Evolutionary conservation across 148 eudicot genomes (phyloP).

Genomic region (Cornus florida): DNA sequence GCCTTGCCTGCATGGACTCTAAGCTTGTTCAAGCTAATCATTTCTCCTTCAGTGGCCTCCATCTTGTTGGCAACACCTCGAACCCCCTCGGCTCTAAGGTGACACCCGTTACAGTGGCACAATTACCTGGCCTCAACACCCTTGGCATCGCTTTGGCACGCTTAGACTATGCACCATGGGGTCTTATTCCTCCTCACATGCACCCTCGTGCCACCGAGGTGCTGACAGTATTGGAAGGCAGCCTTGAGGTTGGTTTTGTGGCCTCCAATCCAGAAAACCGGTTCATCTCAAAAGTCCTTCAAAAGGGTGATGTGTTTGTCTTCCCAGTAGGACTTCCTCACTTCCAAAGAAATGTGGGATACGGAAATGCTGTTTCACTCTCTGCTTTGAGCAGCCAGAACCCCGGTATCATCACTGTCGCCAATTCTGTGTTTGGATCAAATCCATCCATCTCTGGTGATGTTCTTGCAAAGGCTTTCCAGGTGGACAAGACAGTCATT

Average conservation of each 20-base stretch:
- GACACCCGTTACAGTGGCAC: neutral
- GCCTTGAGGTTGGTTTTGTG: conserved; percentile 11
- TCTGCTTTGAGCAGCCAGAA: conserved; percentile 17
- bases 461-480: conserved; percentile 19
- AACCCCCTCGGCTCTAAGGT: conserved; percentile 10
- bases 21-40: conserved; percentile 4
- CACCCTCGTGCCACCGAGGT: conserved; percentile 21
- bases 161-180: conserved; percentile 17
- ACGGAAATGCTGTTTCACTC: neutral
- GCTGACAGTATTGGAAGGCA: conserved; percentile 13
- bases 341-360: conserved; percentile 1
- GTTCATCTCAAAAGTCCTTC: conserved; percentile 1
- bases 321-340: conserved; percentile 16
- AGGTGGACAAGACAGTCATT: neutral
- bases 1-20: conserved; percentile 12
- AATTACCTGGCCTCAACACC: conserved; percentile 19
- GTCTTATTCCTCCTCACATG: conserved; percentile 12
- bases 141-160: conserved; percentile 17
- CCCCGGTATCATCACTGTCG: conserved; percentile 8
- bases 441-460: conserved; percentile 9
- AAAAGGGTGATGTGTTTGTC: conserved; percentile 24
- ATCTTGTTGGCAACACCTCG: conserved; percentile 14
- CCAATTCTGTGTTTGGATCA: conserved; percentile 9
- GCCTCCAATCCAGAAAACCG: conserved; percentile 15
- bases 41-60: conserved; percentile 20